A percentile compares a stretch with the other conserved stretches of the same genome.
Conservation (phyloP, 257 asterid genomes). For the Salvia splendens region DNA sequence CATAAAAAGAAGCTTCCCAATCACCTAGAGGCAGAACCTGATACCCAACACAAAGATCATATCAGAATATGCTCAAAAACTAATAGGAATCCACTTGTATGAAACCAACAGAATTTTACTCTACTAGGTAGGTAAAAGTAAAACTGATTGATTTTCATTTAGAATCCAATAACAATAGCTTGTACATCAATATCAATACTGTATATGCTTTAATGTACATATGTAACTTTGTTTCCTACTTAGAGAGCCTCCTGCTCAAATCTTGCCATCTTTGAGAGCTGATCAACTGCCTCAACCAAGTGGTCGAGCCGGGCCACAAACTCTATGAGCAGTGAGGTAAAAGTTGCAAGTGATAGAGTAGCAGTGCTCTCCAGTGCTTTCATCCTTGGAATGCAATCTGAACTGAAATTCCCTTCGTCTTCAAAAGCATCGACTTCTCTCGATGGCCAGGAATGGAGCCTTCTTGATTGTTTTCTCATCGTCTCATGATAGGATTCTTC, state of each 20-base stretch:
- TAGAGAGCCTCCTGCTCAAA: conserved; percentile 44
- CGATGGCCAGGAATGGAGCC: conserved; percentile 69
- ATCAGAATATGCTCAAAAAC: conserved; percentile 18
- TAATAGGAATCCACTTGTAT: conserved; percentile 15
- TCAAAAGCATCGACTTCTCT: conserved; percentile 57
- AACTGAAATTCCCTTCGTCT: conserved; percentile 44
- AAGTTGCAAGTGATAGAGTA: conserved; percentile 59
- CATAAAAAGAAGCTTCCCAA: conserved; percentile 1
- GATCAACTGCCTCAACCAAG: conserved; percentile 67
- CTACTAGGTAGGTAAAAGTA: conserved; percentile 3
- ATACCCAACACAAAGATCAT: conserved; percentile 25
- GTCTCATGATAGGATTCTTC: conserved; percentile 50
- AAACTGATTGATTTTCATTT: conserved; percentile 16
- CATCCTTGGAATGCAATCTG: conserved; percentile 47
- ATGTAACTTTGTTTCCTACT: neutral
- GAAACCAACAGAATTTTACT: conserved; percentile 2
- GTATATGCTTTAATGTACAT: conserved; percentile 2
- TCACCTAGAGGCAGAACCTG: conserved; percentile 25
- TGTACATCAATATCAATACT: conserved; percentile 24
- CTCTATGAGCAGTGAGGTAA: conserved; percentile 63
- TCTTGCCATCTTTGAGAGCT: conserved; percentile 59
- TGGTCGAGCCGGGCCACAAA: conserved; percentile 73
- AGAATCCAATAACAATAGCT: conserved; percentile 20
- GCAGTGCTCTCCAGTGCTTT: conserved; percentile 55
- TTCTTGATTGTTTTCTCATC: conserved; percentile 61